phyloP scores from a whole-genome alignment of 768 basidiomycete genomes.

The Podaxis sp. region DNA sequence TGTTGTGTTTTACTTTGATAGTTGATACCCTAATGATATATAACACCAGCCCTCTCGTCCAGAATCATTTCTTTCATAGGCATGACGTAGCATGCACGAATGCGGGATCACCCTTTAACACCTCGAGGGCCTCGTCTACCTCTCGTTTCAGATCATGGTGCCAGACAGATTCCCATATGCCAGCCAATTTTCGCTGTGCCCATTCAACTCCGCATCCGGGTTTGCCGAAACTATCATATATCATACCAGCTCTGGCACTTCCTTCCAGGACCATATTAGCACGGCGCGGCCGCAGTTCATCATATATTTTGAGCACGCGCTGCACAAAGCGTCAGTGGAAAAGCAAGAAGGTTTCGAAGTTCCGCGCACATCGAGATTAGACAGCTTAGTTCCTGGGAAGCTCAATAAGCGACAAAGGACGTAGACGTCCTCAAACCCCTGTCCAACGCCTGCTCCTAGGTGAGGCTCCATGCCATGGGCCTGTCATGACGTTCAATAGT shows the following conservation, averaged over 20 bases:
- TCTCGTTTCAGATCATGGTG: conserved; percentile 43
- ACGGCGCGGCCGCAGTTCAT: conserved; percentile 41
- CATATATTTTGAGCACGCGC: conserved; percentile 47
- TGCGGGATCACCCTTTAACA: conserved; percentile 5
- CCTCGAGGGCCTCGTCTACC: conserved; percentile 29
- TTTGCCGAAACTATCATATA: conserved; percentile 42
- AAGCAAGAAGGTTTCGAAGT: background rate
- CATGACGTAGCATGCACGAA: background rate
- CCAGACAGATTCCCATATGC: conserved; percentile 50
- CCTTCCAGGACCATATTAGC: conserved; percentile 46
- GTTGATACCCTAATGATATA: background rate
- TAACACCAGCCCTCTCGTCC: background rate
- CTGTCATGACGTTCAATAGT: conserved; percentile 22
- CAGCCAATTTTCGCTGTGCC: conserved; percentile 32
- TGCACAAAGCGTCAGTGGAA: conserved; percentile 19
- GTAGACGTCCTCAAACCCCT: conserved; percentile 57
- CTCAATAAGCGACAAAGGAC: conserved; percentile 43
- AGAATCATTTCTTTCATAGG: background rate
- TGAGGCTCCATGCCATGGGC: conserved; percentile 62
- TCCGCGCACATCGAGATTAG: conserved; percentile 38
- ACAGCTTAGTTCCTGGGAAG: conserved; percentile 35
- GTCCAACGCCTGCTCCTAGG: conserved; percentile 56
- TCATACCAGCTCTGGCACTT: conserved; percentile 39
- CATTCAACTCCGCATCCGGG: conserved; percentile 23
- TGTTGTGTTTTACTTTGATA: background rate